phyloP scores from a whole-genome alignment of 192 early-diverging fungal genomes.

The Entomortierella lignicola region DNA sequence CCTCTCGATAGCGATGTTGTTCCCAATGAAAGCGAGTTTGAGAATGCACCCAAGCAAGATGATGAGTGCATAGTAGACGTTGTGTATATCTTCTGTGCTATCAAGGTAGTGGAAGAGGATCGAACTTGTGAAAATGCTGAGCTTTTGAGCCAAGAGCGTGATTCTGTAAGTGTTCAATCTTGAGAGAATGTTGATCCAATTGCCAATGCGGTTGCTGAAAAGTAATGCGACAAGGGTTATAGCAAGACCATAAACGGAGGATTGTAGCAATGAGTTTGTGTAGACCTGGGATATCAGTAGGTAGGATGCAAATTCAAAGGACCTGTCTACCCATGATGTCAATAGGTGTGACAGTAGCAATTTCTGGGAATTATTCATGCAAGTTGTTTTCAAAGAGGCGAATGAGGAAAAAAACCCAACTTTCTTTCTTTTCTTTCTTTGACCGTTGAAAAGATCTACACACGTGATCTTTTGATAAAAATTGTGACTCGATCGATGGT shows the following conservation, averaged over 20 bases:
- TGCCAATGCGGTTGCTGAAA: constrained; percentile 43
- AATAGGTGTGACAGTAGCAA: neutral
- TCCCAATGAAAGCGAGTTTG: constrained; percentile 37
- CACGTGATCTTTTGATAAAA: too few species aligned
- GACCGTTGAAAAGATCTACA: too few species aligned
- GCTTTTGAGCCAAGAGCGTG: constrained; percentile 25
- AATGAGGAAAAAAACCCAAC: too few species aligned
- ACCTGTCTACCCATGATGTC: neutral
- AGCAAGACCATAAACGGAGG: constrained; percentile 37
- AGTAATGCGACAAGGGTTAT: constrained; percentile 22
- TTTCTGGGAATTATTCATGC: neutral
- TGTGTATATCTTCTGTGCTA: neutral
- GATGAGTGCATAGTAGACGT: constrained; percentile 20
- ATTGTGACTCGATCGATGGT: too few species aligned
- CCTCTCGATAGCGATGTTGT: constrained; percentile 37
- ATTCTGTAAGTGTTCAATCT: constrained; percentile 21
- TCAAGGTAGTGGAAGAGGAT: constrained; percentile 19
- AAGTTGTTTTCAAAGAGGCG: too few species aligned
- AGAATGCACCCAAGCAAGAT: constrained; percentile 34
- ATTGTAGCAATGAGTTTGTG: constrained; percentile 14
- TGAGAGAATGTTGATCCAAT: constrained; percentile 40
- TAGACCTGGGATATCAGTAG: constrained; percentile 38
- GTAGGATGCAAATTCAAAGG: constrained; percentile 45
- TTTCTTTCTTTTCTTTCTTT: too few species aligned
- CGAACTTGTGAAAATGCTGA: constrained; percentile 23